Conservation (phyloP, 73 alveolate species). For the Blepharisma stoltei region DNA sequence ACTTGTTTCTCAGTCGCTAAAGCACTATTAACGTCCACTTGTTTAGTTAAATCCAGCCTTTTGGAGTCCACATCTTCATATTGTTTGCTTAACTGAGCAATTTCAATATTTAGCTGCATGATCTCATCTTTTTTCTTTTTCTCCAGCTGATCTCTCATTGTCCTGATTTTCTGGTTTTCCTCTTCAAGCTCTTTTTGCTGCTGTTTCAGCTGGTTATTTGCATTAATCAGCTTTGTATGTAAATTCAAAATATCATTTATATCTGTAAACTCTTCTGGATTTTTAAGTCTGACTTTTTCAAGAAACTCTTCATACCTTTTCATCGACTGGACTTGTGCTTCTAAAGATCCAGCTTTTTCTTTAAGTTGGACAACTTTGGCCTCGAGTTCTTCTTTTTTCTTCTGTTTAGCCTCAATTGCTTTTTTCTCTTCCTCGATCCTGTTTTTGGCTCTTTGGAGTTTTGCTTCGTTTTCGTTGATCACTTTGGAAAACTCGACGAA, state of each 20-base stretch:
- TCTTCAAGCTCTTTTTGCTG: slow-evolving; percentile 32
- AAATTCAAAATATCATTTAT: slow-evolving; percentile 63
- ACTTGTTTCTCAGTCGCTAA: slow-evolving; percentile 2
- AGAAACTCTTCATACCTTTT: slow-evolving; percentile 75
- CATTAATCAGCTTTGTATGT: slow-evolving; percentile 49
- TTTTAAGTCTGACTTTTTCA: slow-evolving; percentile 61
- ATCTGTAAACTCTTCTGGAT: slow-evolving; percentile 79
- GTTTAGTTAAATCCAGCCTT: slow-evolving; percentile 29
- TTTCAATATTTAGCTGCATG: slow-evolving; percentile 48
- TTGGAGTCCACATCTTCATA: slow-evolving; percentile 48
- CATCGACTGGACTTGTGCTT: slow-evolving; percentile 52
- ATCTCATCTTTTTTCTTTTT: slow-evolving; percentile 41
- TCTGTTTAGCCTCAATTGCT: slow-evolving; percentile 38
- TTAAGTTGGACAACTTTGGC: slow-evolving; percentile 35
- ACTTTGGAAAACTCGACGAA: slow-evolving; percentile 74
- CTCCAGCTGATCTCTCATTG: slow-evolving; percentile 8
- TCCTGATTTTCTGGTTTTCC: slow-evolving; percentile 33
- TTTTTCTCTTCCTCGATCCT: slow-evolving; percentile 62
- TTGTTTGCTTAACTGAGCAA: slow-evolving; percentile 35
- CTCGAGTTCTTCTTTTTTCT: slow-evolving; percentile 42
- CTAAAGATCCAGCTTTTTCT: slow-evolving; percentile 38
- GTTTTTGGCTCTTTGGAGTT: slow-evolving; percentile 71
- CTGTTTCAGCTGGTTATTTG: slow-evolving; percentile 44
- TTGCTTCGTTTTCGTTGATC: slow-evolving; percentile 80
- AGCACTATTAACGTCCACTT: not conserved